Base-by-base conservation (phyloP, 352 stramenopile species). In the Globisporangium spinosum region DNA sequence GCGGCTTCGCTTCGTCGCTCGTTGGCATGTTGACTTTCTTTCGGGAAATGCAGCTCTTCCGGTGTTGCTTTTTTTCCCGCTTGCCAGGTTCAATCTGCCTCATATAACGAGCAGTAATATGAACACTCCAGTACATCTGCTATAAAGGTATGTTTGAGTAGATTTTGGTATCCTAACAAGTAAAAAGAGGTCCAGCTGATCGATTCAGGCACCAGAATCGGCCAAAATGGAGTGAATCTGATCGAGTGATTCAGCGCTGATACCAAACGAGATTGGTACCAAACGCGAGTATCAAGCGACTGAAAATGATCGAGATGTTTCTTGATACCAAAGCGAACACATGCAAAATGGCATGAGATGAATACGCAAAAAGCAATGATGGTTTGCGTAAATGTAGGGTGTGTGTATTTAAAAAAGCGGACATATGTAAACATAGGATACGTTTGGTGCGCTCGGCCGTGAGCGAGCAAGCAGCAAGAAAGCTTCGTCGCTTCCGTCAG, bases 361-460 rank as follows among this genome's bases (percentile, higher is more conserved):
- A 4, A 15, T 20, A 43, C 12, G 35, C 35, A 43, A 13, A 17
- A 17, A 13, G 5, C 53, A 34, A 38, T 58, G 53, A 32, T 59
- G 27, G 29, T 23, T 8, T 61, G 35, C 20, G 9, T 47, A 27
- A 32, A 35, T 45, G 56, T 32, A 49, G 15, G 40, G 56, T 61
- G 29, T 9, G 22, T 40, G 56, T 61, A 61, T 61, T 61, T 32
- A 49, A 55, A 64, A 49, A 64, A 56, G 58, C 40, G 40, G 58
- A 55, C 35, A 64, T 56, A 55, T 64, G 35, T 56, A 64, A 64
- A 64, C 58, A 64, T 55, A 64, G 58, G 35, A 64, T 56, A 64
- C 40, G 58, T 25, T 23, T 56, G 22, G 25, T n/a, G 55, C 56
- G 56, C 56, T 34, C 56, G 29, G 56, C 10, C 56, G 29, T 23